Evolutionary conservation across 225 moss, liverwort and hornwort genomes (phyloP).

Genomic region (Ulota crispa): DNA sequence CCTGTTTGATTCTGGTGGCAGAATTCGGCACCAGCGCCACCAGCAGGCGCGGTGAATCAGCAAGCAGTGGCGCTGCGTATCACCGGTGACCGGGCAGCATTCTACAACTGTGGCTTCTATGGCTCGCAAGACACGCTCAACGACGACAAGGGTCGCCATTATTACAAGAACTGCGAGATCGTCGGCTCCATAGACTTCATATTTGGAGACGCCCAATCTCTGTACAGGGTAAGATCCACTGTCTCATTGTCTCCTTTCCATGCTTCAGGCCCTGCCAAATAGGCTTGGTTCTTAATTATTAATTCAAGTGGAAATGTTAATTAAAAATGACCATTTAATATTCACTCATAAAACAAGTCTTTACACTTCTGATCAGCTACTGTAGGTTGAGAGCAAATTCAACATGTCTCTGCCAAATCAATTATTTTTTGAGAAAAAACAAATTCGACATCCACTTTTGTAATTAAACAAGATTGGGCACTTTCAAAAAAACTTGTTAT

Average conservation of each 20-base stretch:
- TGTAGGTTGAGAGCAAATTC: too few relatives aligned
- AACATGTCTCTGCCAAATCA: too few relatives aligned
- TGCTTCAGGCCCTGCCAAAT: neutral
- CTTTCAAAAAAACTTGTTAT: too few relatives aligned
- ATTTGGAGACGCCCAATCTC: slow-evolving; percentile 55
- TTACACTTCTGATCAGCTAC: neutral
- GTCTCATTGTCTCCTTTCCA: too few relatives aligned
- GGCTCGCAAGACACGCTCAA: slow-evolving; percentile 58
- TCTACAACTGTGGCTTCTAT: slow-evolving; percentile 57
- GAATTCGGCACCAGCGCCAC: slow-evolving; percentile 57
- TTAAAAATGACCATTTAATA: too few relatives aligned
- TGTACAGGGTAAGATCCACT: slow-evolving; percentile 34
- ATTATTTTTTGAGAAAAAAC: too few relatives aligned
- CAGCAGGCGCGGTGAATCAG: slow-evolving; percentile 47
- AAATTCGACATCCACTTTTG: too few relatives aligned
- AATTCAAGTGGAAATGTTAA: too few relatives aligned
- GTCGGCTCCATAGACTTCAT: slow-evolving; percentile 64
- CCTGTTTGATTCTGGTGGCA: neutral
- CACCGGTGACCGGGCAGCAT: slow-evolving; percentile 47
- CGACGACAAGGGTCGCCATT: slow-evolving; percentile 59
- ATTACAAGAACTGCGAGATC: slow-evolving; percentile 54
- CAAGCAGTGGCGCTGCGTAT: slow-evolving; percentile 62
- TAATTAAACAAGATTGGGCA: too few relatives aligned
- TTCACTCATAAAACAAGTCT: too few relatives aligned
- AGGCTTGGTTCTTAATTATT: too few relatives aligned